A percentile compares a stretch with the other conserved stretches of the same genome.
phyloP scores from a whole-genome alignment of 2,329 filamentous ascomycete genomes.

The Coleophoma cylindrospora region DNA sequence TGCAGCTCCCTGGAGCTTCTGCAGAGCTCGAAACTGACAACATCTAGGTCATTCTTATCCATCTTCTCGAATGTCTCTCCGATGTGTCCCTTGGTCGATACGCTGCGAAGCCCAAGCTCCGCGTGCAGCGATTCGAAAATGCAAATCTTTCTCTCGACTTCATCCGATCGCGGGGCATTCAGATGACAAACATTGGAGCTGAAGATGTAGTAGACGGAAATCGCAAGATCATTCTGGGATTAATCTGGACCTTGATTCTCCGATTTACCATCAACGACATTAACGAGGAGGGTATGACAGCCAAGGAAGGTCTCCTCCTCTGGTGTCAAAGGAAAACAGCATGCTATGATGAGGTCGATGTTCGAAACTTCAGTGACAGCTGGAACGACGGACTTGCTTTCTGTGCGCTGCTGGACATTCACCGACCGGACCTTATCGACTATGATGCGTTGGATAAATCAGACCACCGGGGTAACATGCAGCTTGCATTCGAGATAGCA shows the following conservation, averaged over 20 bases:
- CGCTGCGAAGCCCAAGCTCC: constrained; percentile 91
- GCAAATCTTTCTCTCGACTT: constrained; percentile 94
- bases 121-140: constrained; percentile 97
- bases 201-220: constrained; percentile 99
- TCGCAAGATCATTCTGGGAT: constrained; percentile 90
- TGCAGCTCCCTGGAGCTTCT: not conserved
- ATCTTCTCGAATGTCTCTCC: constrained; percentile 93
- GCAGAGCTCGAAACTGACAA: no score
- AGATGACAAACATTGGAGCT: constrained; percentile 97
- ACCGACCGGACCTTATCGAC: constrained; percentile 94
- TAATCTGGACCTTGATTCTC: constrained; percentile 98
- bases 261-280: constrained; percentile 98
- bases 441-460: constrained; percentile 91
- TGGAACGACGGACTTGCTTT: constrained; percentile 98
- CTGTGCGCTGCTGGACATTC: constrained; percentile 93
- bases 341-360: constrained; percentile 95
- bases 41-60: constrained; percentile 80
- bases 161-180: constrained; percentile 84
- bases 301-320: constrained; percentile 88
- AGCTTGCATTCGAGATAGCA: constrained; percentile 94
- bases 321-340: constrained; percentile 99
- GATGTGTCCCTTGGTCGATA: constrained; percentile 94
- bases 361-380: constrained; percentile 88
- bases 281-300: constrained; percentile 95
- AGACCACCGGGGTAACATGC: constrained; percentile 96